Evolutionary conservation across 768 basidiomycete species (phyloP).

Genomic region (Stropharia rugosoannulata): DNA sequence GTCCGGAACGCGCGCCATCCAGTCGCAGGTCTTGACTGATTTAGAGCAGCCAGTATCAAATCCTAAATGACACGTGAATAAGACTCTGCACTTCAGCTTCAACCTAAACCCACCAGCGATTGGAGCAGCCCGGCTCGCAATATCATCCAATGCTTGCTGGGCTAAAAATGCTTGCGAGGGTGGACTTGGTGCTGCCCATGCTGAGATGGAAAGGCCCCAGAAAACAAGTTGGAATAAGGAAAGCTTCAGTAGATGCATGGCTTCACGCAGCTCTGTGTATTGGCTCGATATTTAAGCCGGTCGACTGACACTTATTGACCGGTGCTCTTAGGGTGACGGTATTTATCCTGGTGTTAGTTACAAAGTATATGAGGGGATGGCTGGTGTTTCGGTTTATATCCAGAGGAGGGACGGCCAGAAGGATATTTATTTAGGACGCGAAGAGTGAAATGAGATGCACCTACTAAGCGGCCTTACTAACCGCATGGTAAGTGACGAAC

Average conservation of each 20-base stretch:
- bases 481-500: no score
- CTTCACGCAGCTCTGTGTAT: neutral
- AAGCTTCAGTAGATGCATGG: neutral
- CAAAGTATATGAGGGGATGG: no score
- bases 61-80: constrained; percentile 19
- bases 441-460: no score
- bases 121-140: constrained; percentile 21
- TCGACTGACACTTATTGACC: no score
- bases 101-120: constrained; percentile 18
- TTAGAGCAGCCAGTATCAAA: constrained; percentile 33
- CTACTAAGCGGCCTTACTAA: no score
- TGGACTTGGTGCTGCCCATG: constrained; percentile 3
- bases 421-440: no score
- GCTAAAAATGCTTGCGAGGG: constrained; percentile 14
- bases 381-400: no score
- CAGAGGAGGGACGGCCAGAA: no score
- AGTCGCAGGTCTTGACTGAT: constrained; percentile 35
- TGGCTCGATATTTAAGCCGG: neutral
- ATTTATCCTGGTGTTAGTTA: no score
- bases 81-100: no score
- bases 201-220: neutral
- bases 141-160: constrained; percentile 22
- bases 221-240: neutral
- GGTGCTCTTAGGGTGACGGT: no score
- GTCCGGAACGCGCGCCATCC: constrained; percentile 46